Evolutionary conservation across 768 basidiomycete species (phyloP).

Genomic region (Suillus subluteus): DNA sequence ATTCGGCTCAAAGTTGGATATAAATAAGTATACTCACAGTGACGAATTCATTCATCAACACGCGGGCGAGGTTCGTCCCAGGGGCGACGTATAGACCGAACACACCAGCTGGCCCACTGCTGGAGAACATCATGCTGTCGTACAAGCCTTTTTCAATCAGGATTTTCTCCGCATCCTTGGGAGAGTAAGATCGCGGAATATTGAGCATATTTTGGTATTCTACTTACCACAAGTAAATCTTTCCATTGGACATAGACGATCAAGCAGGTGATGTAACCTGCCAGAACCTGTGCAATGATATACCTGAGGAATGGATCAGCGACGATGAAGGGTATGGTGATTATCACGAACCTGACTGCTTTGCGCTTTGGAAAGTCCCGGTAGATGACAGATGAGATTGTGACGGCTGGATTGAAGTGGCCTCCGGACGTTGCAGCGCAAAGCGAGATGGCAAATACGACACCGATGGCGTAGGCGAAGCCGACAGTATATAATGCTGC

Average conservation of each 20-base stretch:
- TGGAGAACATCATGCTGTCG: constrained; percentile 37
- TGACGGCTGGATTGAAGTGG: constrained; percentile 69
- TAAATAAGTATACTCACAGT: constrained; percentile 29
- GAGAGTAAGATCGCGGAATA: constrained; percentile 29
- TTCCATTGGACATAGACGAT: constrained; percentile 67
- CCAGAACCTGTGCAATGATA: constrained; percentile 66
- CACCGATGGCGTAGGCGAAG: constrained; percentile 59
- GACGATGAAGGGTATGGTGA: constrained; percentile 4
- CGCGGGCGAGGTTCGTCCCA: constrained; percentile 32
- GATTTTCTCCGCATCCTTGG: constrained; percentile 34
- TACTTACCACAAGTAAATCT: constrained; percentile 46
- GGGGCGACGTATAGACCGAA: constrained; percentile 42
- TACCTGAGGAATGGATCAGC: constrained; percentile 47
- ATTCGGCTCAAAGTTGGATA: background rate
- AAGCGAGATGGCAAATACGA: constrained; percentile 58
- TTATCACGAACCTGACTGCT: constrained; percentile 47
- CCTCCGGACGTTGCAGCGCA: constrained; percentile 60
- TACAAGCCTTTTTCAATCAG: constrained; percentile 33
- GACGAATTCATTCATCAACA: constrained; percentile 44
- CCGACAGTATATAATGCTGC: constrained; percentile 61
- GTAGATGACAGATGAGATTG: constrained; percentile 54
- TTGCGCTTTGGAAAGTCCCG: constrained; percentile 57
- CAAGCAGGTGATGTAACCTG: constrained; percentile 64
- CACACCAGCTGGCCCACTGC: constrained; percentile 39
- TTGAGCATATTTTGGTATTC: constrained; percentile 22